A percentile compares a stretch with the other conserved stretches of the same genome.
Evolutionary conservation across 2,329 filamentous ascomycete genomes (phyloP).

Genomic region (Trichoderma sp.): DNA sequence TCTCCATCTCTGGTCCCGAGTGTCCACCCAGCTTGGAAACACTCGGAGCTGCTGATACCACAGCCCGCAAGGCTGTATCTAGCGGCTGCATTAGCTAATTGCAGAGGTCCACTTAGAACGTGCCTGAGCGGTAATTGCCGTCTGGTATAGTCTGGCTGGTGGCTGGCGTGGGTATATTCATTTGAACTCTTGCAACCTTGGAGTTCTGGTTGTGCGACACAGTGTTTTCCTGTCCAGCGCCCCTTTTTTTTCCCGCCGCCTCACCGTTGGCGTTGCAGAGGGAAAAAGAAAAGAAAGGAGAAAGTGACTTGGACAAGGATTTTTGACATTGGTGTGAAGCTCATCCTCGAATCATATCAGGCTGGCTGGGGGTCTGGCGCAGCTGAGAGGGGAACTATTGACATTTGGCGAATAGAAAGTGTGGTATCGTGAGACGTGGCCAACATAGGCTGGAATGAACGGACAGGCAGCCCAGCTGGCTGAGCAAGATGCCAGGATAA

Average conservation of each 20-base stretch:
- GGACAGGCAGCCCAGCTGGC: background rate
- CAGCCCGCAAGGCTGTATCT: constrained; percentile 2
- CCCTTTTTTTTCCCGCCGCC: background rate
- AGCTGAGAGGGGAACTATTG: background rate
- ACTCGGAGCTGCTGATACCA: constrained; percentile 13
- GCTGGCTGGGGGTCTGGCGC: background rate
- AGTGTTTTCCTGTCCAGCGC: background rate
- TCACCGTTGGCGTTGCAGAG: background rate
- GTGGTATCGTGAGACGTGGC: background rate
- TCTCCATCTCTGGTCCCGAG: constrained; percentile 7
- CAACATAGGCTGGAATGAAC: background rate
- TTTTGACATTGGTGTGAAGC: background rate
- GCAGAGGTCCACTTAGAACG: constrained; percentile 1
- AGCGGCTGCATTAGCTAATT: constrained; percentile 8
- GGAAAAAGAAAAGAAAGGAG: background rate
- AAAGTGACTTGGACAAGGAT: background rate
- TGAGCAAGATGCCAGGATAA: background rate
- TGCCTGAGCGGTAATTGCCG: constrained; percentile 15
- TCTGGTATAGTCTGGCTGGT: background rate
- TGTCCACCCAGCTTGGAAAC: constrained; percentile 12
- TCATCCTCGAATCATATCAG: background rate
- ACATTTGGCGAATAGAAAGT: constrained; percentile 1
- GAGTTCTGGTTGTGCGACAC: background rate
- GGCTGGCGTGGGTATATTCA: constrained; percentile 1
- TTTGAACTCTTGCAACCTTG: background rate